A percentile compares a stretch with the other conserved stretches of the same genome.
phyloP scores from a whole-genome alignment of 345 rosid species.

The Dipteronia dyeriana region DNA sequence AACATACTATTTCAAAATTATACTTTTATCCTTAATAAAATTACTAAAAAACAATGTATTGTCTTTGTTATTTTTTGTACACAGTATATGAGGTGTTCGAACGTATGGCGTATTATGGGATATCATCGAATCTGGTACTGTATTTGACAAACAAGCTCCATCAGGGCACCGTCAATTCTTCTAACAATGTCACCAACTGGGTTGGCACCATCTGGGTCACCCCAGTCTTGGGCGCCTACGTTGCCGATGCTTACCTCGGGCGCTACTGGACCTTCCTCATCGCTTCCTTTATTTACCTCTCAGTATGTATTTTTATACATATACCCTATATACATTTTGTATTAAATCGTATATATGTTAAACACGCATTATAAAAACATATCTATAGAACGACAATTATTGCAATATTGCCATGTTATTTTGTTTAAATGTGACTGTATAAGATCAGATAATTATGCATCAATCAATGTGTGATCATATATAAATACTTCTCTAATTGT shows the following conservation, averaged over 20 bases:
- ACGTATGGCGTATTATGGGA: constrained; percentile 86
- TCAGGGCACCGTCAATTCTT: constrained; percentile 74
- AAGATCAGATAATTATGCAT: background rate
- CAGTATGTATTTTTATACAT: constrained; percentile 32
- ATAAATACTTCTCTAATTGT: no score
- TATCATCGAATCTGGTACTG: constrained; percentile 72
- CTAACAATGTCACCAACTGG: constrained; percentile 95
- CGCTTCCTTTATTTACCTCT: constrained; percentile 53
- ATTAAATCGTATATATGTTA: no score
- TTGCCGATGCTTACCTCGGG: constrained; percentile 88
- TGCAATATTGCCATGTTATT: no score
- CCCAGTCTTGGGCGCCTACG: constrained; percentile 82
- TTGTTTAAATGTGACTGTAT: background rate
- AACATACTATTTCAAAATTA: no score
- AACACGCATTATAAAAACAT: no score
- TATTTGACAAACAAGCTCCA: constrained; percentile 78
- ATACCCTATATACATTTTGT: background rate
- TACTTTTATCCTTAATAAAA: no score
- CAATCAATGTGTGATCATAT: no score
- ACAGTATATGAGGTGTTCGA: constrained; percentile 86
- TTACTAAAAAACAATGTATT: no score
- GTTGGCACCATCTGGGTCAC: constrained; percentile 85
- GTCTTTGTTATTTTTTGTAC: background rate
- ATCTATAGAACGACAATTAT: no score
- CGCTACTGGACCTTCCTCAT: constrained; percentile 78